Base-by-base conservation (phyloP, 306 rosid species). In the Cicer yamashitae region DNA sequence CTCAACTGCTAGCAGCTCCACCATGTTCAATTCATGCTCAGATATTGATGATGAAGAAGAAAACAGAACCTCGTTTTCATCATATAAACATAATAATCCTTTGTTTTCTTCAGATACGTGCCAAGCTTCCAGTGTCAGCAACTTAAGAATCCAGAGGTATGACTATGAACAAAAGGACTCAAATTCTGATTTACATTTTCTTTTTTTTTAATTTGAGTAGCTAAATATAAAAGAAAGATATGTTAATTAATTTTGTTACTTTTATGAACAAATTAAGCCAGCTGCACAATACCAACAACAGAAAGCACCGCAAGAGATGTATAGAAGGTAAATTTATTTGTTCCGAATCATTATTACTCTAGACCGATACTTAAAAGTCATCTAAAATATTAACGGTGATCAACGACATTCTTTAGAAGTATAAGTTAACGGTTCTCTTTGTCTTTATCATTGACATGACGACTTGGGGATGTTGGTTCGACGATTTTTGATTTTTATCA, bases 1-100 rank as follows among this genome's bases (percentile, higher is more conserved):
- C 61, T 90, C 88, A 22, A 81, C 93, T 2, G 86, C 89, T 18
- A 84, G 91, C 77, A 83, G 88, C 80, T 71, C 82, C 7, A 89
- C 92, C 3, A 66, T 70, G 60, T 82, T 79, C 57, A 17, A 82
- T 62, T 94, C 91, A 3, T 88, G 90, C 87, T 77, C 91, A 4
- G 91, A 82, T 67, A 81, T 79, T 53, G 88, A 82, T 11, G 76
- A 66, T 10, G 71, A 43, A 0, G 38, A 20, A 4, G 63, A 82
- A 34, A 88, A 82, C 2, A 82, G 70, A 69, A 13, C 78, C 4
- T 64, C 77, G 0, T 15, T 44, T 17, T 60, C 72, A 0, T 62
- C 84, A 41, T 67, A 50, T 6, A 52, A 60, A 6, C 52, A 77
- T 62, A 37, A 79, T 57, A 81, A 44, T 0, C 34, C 75, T 67